A percentile compares a stretch with the other conserved stretches of the same genome.
Evolutionary conservation across 1,284 basidiomycete genomes (phyloP).

Genomic region (Phaffia rhodozyma): DNA sequence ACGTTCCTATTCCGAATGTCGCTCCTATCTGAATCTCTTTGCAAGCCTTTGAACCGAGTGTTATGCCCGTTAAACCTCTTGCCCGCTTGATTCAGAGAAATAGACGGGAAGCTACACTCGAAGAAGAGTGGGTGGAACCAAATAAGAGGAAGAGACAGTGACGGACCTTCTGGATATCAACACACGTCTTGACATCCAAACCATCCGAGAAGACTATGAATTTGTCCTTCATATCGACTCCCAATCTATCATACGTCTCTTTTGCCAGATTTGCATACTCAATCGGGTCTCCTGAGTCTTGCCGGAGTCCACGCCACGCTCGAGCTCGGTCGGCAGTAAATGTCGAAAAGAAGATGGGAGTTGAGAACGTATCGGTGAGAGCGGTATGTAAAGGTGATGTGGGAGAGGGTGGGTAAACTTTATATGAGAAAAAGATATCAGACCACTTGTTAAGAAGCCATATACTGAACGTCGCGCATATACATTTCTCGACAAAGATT

Average conservation of each 20-base stretch:
- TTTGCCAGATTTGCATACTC: conserved; percentile 60
- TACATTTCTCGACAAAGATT: not conserved
- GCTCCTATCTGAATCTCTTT: conserved; percentile 60
- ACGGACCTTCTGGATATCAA: conserved; percentile 52
- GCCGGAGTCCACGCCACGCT: conserved; percentile 74
- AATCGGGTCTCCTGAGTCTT: conserved; percentile 82
- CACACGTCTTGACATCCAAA: conserved; percentile 56
- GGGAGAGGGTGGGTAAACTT: conserved; percentile 47
- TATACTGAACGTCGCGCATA: not conserved
- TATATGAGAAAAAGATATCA: too few relatives aligned
- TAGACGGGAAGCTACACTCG: not conserved
- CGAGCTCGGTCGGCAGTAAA: conserved; percentile 49
- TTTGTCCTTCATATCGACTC: conserved; percentile 54
- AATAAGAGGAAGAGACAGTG: not conserved
- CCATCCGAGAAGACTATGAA: conserved; percentile 71
- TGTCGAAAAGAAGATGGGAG: conserved; percentile 57
- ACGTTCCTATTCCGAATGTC: conserved; percentile 84
- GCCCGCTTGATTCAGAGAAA: too few relatives aligned
- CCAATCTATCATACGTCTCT: conserved; percentile 52
- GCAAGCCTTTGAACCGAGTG: conserved; percentile 30
- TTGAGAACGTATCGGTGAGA: conserved; percentile 86
- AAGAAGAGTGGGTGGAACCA: not conserved
- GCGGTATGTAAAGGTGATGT: conserved; percentile 52
- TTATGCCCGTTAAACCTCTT: too few relatives aligned
- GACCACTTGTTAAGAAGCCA: not conserved